Evolutionary conservation across 192 early-diverging fungal species (phyloP), one percentile per base, ranked within the genome.

Genomic region (Blastocladiella britannica): DNA sequence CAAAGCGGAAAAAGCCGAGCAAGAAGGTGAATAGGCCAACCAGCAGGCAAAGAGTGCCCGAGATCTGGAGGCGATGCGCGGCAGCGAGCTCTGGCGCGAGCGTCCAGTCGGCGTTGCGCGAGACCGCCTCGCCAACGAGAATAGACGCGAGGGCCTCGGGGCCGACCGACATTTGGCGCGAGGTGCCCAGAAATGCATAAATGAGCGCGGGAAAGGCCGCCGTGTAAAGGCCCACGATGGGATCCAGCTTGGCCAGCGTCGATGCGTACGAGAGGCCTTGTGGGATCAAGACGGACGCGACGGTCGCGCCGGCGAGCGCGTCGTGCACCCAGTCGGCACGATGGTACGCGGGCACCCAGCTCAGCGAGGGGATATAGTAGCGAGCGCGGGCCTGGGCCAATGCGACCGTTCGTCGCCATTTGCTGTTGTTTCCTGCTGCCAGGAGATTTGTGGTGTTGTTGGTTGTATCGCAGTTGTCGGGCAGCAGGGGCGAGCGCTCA

Each of bases 111-210:
- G n/a, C n/a, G 71, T 64, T 78, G 75, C 43, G 78, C 73, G 62
- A 82, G 76, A 43, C 84, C 75, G n/a, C 61, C 58, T 30, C 85
- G 71, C 88, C 86, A 0, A 77, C 72, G 22, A 99, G 71, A 57
- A 95, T 88, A 3, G 93, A 86, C 1, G 95, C 76, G 0, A 92
- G 72, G 3, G 93, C 91, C 65, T 95, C 91, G 8, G 94, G 93
- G 2, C 93, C 95, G 64, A 96, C 81, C 5, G 89, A 87, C 58
- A 99, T 70, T 69, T 96, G 91, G 26, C 88, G 70, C 23, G 89
- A 95, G 23, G 88, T 99, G 15, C 95, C 95, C 56, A 99, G 79
- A 58, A 95, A 67, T 8, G 82, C 72, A 63, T 99, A 99, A 24
- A 87, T 71, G 26, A 93, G 67, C 27, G 81, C 76, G 7, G 93